Evolutionary conservation across 2,329 filamentous ascomycete species (phyloP).

Genomic region (Alternaria sp.): DNA sequence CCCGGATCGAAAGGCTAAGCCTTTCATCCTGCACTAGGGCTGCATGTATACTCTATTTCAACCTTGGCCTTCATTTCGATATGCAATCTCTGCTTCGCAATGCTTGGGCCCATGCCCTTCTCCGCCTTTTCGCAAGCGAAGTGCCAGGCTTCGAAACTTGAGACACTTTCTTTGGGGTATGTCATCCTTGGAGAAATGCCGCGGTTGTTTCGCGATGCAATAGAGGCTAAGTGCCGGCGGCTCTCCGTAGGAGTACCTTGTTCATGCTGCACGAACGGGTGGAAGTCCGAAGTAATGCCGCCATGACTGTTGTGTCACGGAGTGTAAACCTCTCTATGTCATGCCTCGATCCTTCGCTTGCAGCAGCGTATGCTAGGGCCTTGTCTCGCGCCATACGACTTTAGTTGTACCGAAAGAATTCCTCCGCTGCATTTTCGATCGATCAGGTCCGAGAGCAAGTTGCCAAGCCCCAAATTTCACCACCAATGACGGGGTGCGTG

Average conservation of each 20-base stretch:
- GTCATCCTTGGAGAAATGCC: constrained; percentile 20
- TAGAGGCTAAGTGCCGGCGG: constrained; percentile 30
- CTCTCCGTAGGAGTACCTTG: constrained; percentile 19
- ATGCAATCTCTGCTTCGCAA: constrained; percentile 26
- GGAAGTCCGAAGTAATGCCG: constrained; percentile 3
- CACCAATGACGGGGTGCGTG: background rate
- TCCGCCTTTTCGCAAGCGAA: constrained; percentile 18
- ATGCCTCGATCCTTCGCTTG: background rate
- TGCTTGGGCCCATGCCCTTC: constrained; percentile 17
- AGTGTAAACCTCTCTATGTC: background rate
- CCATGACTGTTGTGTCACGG: background rate
- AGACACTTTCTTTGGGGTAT: constrained; percentile 32
- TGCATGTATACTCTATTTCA: constrained; percentile 44
- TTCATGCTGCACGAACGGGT: background rate
- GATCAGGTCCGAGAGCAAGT: constrained; percentile 1
- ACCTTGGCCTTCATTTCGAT: constrained; percentile 37
- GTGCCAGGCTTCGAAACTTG: constrained; percentile 19
- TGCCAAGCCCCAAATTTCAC: background rate
- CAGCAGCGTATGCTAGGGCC: background rate
- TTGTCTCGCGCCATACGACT: background rate
- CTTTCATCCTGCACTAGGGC: constrained; percentile 32
- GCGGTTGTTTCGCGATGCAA: constrained; percentile 16
- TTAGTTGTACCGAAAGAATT: background rate
- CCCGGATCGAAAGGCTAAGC: constrained; percentile 28
- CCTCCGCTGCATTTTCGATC: constrained; percentile 3